Percentiles rank a stretch among this genome's conserved stretches.
These are phyloP conservation scores for Mortierella sp. DNA, from an alignment of 371 early-diverging fungal species.

Conservation along the genomic window DNA sequence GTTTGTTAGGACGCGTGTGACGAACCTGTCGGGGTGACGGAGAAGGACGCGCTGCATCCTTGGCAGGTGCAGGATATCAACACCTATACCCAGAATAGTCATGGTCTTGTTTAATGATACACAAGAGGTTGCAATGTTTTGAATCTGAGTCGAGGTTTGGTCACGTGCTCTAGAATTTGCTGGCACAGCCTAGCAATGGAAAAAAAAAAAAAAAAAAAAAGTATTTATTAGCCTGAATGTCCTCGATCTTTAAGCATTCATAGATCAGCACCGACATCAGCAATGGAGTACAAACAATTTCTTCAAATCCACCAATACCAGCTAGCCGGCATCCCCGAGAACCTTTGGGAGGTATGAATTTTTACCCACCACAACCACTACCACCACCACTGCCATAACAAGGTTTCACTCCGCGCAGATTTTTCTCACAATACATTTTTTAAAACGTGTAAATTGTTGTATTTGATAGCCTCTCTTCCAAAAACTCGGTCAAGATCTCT, in stretches of 20 bases:
- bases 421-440: conserved; percentile 2
- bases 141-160: not conserved
- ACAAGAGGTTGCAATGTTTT: not conserved
- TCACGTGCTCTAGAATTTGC: not conserved
- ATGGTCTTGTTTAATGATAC: conserved; percentile 3
- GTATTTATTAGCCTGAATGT: not conserved
- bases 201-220: not conserved
- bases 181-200: not conserved
- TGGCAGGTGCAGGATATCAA: conserved; percentile 68
- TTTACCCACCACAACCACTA: too few relatives aligned
- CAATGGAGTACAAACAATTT: conserved; percentile 62
- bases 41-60: conserved; percentile 21
- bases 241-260: conserved; percentile 6
- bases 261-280: not conserved
- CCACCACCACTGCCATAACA: too few relatives aligned
- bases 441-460: not conserved
- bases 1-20: conserved; percentile 45
- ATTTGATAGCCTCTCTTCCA: conserved; percentile 64
- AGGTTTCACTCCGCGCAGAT: not conserved
- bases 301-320: conserved; percentile 74
- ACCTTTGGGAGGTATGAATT: conserved; percentile 68
- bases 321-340: conserved; percentile 66
- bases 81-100: conserved; percentile 71
- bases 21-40: conserved; percentile 27
- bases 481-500: conserved; percentile 71